phyloP scores from a whole-genome alignment of 2,329 filamentous ascomycete genomes.

The Cladorrhinum sp. region DNA sequence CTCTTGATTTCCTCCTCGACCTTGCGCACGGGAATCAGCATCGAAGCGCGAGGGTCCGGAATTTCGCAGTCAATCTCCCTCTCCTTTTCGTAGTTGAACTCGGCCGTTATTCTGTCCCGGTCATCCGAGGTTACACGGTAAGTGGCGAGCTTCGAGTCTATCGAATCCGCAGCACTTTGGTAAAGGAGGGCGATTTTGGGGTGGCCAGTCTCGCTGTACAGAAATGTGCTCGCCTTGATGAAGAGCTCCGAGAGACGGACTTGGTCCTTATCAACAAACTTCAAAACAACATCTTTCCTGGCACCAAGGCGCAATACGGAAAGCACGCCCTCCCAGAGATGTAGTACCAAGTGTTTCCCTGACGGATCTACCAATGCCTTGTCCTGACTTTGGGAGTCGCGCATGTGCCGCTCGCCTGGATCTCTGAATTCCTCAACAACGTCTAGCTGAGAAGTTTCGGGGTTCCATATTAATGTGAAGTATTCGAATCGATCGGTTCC shows the following conservation, averaged over 20 bases:
- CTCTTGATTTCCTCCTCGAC: slow-evolving; percentile 55
- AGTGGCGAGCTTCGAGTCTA: slow-evolving; percentile 55
- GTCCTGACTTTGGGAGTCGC: slow-evolving; percentile 79
- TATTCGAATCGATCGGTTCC: slow-evolving; percentile 88
- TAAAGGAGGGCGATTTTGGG: slow-evolving; percentile 59
- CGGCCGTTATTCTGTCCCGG: slow-evolving; percentile 50
- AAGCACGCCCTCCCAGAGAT: slow-evolving; percentile 59
- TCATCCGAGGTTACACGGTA: slow-evolving; percentile 60
- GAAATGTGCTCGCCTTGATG: slow-evolving; percentile 56
- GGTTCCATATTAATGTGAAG: slow-evolving; percentile 85
- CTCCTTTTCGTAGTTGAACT: slow-evolving; percentile 54
- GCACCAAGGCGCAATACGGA: slow-evolving; percentile 52
- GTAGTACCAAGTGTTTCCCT: slow-evolving; percentile 56
- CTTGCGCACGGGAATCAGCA: slow-evolving; percentile 61
- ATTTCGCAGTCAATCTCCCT: slow-evolving; percentile 54
- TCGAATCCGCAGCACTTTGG: slow-evolving; percentile 49
- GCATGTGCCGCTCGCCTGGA: slow-evolving; percentile 57
- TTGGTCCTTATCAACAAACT: slow-evolving; percentile 51
- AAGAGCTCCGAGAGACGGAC: slow-evolving; percentile 58
- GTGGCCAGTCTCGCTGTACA: slow-evolving; percentile 57
- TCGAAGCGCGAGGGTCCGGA: slow-evolving; percentile 53
- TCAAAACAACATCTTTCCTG: slow-evolving; percentile 43
- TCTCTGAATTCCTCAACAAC: slow-evolving; percentile 53
- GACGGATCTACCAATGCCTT: slow-evolving; percentile 81
- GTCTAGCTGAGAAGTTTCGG: slow-evolving; percentile 48